These are phyloP conservation scores for Stellera chamaejasme DNA, from an alignment of 345 rosid species.

Conservation along the genomic window DNA sequence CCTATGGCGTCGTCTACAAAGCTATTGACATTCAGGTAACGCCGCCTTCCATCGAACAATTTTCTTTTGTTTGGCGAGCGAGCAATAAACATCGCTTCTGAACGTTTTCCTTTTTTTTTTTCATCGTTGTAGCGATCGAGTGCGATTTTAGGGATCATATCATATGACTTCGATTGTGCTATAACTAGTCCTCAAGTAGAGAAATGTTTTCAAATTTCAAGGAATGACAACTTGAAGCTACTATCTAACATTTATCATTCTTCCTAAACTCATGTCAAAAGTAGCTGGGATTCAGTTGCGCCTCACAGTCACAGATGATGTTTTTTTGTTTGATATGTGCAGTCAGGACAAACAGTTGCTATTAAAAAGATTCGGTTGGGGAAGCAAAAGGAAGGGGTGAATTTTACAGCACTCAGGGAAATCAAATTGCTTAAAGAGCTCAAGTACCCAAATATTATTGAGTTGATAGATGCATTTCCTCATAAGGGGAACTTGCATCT, in stretches of 20 bases:
- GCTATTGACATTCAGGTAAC: constrained; percentile 45
- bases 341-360: constrained; percentile 49
- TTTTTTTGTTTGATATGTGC: neutral
- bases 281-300: too few relatives aligned
- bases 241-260: neutral
- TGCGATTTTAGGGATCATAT: too few relatives aligned
- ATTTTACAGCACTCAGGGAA: constrained; percentile 57
- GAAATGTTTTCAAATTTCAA: neutral
- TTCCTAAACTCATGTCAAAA: neutral
- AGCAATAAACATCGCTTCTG: too few relatives aligned
- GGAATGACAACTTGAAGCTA: neutral
- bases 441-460: constrained; percentile 43
- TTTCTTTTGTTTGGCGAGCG: too few relatives aligned
- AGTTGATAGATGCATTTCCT: constrained; percentile 53
- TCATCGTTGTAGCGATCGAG: neutral
- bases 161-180: too few relatives aligned
- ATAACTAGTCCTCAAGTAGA: too few relatives aligned
- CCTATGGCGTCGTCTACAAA: constrained; percentile 59
- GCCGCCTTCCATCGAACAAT: neutral
- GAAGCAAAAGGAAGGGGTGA: constrained; percentile 56
- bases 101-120: neutral
- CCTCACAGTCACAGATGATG: neutral
- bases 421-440: constrained; percentile 51
- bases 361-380: constrained; percentile 56
- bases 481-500: constrained; percentile 50